Evolutionary conservation across 345 rosid species (phyloP), one percentile per base, ranked within the genome.

Genomic region (Eucalyptus coolabah): DNA sequence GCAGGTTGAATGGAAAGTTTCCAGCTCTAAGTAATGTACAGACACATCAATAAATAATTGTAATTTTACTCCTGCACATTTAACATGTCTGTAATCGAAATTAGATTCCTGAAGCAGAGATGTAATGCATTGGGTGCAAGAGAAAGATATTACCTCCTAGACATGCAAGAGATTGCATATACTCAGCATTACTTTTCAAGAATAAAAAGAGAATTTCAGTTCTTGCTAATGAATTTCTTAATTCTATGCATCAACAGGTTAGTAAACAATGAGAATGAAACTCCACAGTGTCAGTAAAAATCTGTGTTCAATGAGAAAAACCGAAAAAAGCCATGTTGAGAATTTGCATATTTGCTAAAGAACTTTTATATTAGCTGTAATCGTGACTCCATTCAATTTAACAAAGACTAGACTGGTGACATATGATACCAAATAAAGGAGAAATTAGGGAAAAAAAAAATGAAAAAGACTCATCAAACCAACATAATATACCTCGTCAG

Each of bases 401-500:
- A 77, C 85, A 77, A 77, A 77, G 47, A 1, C 17, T 77, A 77
- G 9, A 53, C 28, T 12, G 28, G 15, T 2, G 30, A 77, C 28
- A 37, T 77, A 34, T 50, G 47, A 53, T 50, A 56, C 60, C 53
- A 86, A 86, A 50, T 1, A 86, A 12, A 86, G 88, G 44, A 86
- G n/a, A 86, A 53, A 50, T 32, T 50, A 80, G 6, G 59, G 11
- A 12, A 17, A 37, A 44, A 44, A 51, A 51, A n/a, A 9, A 5
- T 72, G 24, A 81, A 51, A 50, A 86, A 59, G 63, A n/a, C 21
- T 56, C 7, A 30, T 82, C 24, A 40, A 26, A 21, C 65, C 37
- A 86, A 87, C 54, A 56, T 59, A 30, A 44, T 21, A 56, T 94
- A 95, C 99, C 99, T 98, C 45, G 99, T 98, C 89, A 98, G 91